A percentile compares a stretch with the other conserved stretches of the same genome.
phyloP scores from a whole-genome alignment of 2,329 filamentous ascomycete species.

The Pezicula radicicola region DNA sequence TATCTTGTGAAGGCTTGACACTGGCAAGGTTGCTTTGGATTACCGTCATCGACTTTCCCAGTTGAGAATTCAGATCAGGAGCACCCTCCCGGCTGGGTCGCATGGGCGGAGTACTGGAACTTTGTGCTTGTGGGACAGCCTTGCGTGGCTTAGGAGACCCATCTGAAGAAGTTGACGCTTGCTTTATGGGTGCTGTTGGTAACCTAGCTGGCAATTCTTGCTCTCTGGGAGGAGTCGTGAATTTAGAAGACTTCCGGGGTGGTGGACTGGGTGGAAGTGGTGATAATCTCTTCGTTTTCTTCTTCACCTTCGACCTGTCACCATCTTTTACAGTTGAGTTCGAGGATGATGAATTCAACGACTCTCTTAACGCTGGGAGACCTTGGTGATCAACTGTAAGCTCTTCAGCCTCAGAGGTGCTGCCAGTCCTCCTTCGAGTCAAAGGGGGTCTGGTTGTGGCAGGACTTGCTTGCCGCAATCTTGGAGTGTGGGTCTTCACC shows the following conservation, averaged over 20 bases:
- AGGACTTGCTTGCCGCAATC: conserved; percentile 51
- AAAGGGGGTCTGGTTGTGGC: conserved; percentile 56
- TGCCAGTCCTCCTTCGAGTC: conserved; percentile 54
- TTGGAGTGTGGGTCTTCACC: conserved; percentile 36
- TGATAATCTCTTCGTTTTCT: conserved; percentile 38
- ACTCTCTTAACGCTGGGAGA: conserved; percentile 65
- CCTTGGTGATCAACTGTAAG: conserved; percentile 49
- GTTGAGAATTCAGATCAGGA: conserved; percentile 55
- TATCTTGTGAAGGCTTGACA: conserved; percentile 17
- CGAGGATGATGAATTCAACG: conserved; percentile 69
- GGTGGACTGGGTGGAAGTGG: conserved; percentile 57
- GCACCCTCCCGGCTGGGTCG: conserved; percentile 69
- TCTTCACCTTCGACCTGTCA: conserved; percentile 39
- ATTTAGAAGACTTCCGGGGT: conserved; percentile 58
- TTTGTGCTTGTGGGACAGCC: conserved; percentile 15
- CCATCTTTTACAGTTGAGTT: conserved; percentile 62
- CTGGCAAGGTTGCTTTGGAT: conserved; percentile 58
- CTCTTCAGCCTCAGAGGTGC: conserved; percentile 49
- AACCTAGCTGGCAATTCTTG: conserved; percentile 37
- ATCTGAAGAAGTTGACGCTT: conserved; percentile 19
- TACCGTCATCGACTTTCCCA: conserved; percentile 48
- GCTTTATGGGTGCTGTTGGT: conserved; percentile 28
- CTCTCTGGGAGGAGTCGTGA: conserved; percentile 35
- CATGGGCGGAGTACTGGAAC: conserved; percentile 40
- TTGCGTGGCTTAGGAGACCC: conserved; percentile 6